Base-by-base conservation (phyloP, 805 yeast genomes). In the Torulaspora maleeae region DNA sequence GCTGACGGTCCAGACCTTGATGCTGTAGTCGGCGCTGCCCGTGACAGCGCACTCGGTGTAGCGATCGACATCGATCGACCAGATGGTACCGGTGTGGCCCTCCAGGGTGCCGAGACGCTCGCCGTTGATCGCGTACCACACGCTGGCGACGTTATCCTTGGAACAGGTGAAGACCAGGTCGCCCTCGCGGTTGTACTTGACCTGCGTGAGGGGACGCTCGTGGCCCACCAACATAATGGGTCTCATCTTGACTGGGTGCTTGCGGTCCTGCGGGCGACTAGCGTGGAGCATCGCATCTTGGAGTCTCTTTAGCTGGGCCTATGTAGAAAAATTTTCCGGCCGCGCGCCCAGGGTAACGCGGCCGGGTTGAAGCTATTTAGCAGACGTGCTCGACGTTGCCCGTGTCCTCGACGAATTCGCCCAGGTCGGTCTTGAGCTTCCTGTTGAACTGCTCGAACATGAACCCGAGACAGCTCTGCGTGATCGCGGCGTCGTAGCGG, bases 171-270 rank as follows among this genome's bases (percentile, higher is more conserved):
- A 83, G 46, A 93, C 77, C 55, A 93, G 70, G 67, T 93, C 99
- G 37, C 99, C 99, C 62, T 95, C 98, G 51, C 80, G 77, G 78
- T 93, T 93, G 74, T 82, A 93, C 66, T 86, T 91, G 58, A 93
- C 90, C 75, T 93, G 98, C 39, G 98, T 90, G 59, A 93, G 74
- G 55, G 98, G 88, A 79, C 99, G 95, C 73, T 87, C 96, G 72
- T 93, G 99, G 49, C 98, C 98, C 77, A 86, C 85, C 60, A 84
- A 73, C 74, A 81, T 62, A 55, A 80, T 68, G 48, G 86, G 85
- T 76, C 84, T 79, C 84, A 80, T 79, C 30, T 27, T 32, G 43
- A 33, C 22, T 9, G 41, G 19, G 22, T 28, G 27, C 11, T 20
- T 28, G 32, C 24, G 13, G 22, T 16, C 34, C 34, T 38, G 19